Base-by-base conservation (phyloP, 495 filamentous ascomycete genomes). In the Paragyromitra xinjiangensis region DNA sequence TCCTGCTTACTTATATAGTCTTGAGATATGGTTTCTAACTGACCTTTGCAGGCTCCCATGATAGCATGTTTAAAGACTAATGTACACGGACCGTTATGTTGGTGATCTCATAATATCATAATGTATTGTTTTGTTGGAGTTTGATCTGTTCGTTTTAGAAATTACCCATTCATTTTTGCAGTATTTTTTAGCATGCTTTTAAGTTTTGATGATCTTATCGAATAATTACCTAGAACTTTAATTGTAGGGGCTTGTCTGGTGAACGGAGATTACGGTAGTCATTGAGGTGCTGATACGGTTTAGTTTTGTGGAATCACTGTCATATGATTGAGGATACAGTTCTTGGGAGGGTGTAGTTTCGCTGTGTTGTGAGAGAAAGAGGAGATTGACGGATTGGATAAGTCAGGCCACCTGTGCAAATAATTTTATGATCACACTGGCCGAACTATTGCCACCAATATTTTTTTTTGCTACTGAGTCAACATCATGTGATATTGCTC, bases 81-180 rank as follows among this genome's bases (percentile, higher is more conserved):
- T 67, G 29, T 29, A 22, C 64, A n/a, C 22, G 40, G 29, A 42
- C n/a, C 3, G 24, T 40, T 45, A 63, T 55, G 59, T 63, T 72
- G 73, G 56, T 44, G 40, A 61, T 58, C 14, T 34, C 19, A 48
- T 67, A 14, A 22, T 67, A 44, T 53, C 45, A 39, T 71, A 58
- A 58, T 58, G 53, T 64, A 56, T 64, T 34, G n/a, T 66, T 66
- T 73, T 66, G 42, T 45, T 5, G 73, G 68, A 64, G 53, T 58
- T 77, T 19, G 5, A 48, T 55, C 8, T 71, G 14, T 44, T 45
- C 5, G 37, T 58, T 59, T 71, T 22, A 65, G 66, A 64, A 73
- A 56, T 19, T 71, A 37, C 42, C 45, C 39, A 44, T 45, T 63
- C 40, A n/a, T n/a, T 22, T 26, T 55, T 71, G 44, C 16, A 56